Percentiles rank a stretch among this genome's conserved stretches.
Conservation (phyloP, 1,284 basidiomycete genomes). For the Ustilago bromivora region DNA sequence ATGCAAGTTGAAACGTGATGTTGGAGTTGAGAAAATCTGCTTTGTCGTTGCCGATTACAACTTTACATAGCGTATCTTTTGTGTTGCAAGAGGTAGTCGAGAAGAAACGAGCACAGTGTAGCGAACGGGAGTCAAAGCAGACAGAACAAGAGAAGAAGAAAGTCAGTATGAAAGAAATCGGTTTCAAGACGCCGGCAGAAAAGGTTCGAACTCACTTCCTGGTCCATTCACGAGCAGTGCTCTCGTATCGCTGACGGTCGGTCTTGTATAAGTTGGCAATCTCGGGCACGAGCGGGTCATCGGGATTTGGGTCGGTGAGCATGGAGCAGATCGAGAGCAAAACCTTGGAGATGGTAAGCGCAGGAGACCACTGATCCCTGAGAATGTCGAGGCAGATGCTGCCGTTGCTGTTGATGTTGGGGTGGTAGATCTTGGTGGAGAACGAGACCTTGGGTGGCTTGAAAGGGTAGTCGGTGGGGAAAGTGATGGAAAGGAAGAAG, state of each 20-base stretch:
- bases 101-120: neutral
- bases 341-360: conserved; percentile 93
- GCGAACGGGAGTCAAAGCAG: neutral
- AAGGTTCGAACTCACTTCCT: conserved; percentile 59
- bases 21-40: conserved; percentile 6
- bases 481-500: conserved; percentile 75
- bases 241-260: conserved; percentile 68
- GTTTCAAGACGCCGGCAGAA: neutral
- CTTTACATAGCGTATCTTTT: conserved; percentile 53
- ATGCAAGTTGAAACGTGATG: conserved; percentile 25
- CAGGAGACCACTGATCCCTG: conserved; percentile 83
- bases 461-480: conserved; percentile 73
- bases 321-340: conserved; percentile 69
- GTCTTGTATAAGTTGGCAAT: conserved; percentile 70
- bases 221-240: conserved; percentile 69
- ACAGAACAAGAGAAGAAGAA: neutral
- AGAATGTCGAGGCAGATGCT: conserved; percentile 98
- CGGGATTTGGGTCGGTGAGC: conserved; percentile 70
- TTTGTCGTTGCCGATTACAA: conserved; percentile 14
- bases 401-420: conserved; percentile 97
- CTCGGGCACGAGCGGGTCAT: conserved; percentile 69
- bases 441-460: conserved; percentile 97
- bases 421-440: conserved; percentile 92
- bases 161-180: neutral
- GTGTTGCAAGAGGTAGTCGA: neutral